A percentile compares a stretch with the other conserved stretches of the same genome.
Evolutionary conservation across 495 filamentous ascomycete genomes (phyloP).

Genomic region (Aspergillus haitiensis): DNA sequence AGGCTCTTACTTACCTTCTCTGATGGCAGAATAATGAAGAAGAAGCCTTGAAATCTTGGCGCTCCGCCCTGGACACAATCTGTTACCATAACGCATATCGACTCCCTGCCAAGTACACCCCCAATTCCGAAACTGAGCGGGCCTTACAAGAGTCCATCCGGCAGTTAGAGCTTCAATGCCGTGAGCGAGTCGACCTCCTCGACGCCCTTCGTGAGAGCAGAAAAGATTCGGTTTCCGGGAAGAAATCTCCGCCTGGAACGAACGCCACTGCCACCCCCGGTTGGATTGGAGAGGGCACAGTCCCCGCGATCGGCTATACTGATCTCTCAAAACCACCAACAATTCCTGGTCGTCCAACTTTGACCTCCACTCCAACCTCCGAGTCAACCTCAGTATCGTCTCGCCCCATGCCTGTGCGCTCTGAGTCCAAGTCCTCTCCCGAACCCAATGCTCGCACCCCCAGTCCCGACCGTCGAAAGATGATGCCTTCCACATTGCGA

Average conservation of each 20-base stretch:
- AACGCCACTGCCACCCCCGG: constrained; percentile 40
- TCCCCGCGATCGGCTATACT: constrained; percentile 74
- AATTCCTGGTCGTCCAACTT: constrained; percentile 60
- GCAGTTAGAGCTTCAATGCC: constrained; percentile 86
- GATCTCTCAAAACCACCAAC: constrained; percentile 71
- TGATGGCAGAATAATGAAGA: constrained; percentile 75
- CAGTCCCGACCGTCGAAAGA: constrained; percentile 78
- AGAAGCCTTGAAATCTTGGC: constrained; percentile 92
- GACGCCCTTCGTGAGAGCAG: constrained; percentile 78
- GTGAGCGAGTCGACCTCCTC: constrained; percentile 86
- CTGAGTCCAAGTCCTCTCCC: constrained; percentile 42
- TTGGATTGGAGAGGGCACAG: constrained; percentile 76
- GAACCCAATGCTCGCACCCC: constrained; percentile 61
- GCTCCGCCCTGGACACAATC: constrained; percentile 85
- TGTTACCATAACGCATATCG: constrained; percentile 82
- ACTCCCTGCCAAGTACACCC: constrained; percentile 64
- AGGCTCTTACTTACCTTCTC: not conserved
- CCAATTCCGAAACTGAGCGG: constrained; percentile 81
- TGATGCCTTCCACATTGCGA: constrained; percentile 79
- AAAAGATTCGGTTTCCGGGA: constrained; percentile 51
- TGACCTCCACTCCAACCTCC: constrained; percentile 50
- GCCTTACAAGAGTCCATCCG: constrained; percentile 77
- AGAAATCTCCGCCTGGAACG: constrained; percentile 20
- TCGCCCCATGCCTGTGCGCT: constrained; percentile 36
- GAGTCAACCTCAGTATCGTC: constrained; percentile 31